A percentile compares a stretch with the other conserved stretches of the same genome.
phyloP scores from a whole-genome alignment of 2,329 filamentous ascomycete species.

The Dactylellina sp. region DNA sequence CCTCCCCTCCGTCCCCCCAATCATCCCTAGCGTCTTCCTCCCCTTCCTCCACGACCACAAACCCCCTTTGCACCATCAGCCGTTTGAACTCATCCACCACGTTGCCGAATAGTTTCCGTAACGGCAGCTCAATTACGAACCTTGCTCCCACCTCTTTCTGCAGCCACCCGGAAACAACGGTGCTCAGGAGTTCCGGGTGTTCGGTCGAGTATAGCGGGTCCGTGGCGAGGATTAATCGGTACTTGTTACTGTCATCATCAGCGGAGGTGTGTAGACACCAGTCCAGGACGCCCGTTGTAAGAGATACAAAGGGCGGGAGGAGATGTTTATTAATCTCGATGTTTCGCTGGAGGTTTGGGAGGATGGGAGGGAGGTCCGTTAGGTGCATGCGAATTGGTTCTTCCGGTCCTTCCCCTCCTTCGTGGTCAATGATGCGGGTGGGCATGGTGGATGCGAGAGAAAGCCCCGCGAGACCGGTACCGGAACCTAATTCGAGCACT shows the following conservation, averaged over 20 bases:
- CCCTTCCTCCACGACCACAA: constrained; percentile 71
- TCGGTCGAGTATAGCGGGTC: constrained; percentile 88
- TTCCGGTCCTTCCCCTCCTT: constrained; percentile 70
- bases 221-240: constrained; percentile 80
- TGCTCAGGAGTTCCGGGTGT: constrained; percentile 79
- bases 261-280: constrained; percentile 72
- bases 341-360: constrained; percentile 83
- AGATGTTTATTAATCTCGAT: constrained; percentile 74
- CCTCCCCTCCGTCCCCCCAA: constrained; percentile 70
- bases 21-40: constrained; percentile 77
- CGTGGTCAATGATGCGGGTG: neutral
- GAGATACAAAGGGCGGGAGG: constrained; percentile 68
- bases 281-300: constrained; percentile 76
- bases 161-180: constrained; percentile 77
- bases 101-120: constrained; percentile 75
- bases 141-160: constrained; percentile 70
- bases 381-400: constrained; percentile 70
- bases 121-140: constrained; percentile 82
- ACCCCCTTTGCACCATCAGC: constrained; percentile 70
- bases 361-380: constrained; percentile 86
- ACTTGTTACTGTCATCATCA: constrained; percentile 63
- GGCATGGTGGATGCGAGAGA: constrained; percentile 74
- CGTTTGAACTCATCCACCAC: constrained; percentile 74
- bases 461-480: constrained; percentile 89
- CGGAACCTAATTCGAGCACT: constrained; percentile 83